Conservation (phyloP, 2,329 filamentous ascomycete species). For the Fonsecaea pedrosoi region DNA sequence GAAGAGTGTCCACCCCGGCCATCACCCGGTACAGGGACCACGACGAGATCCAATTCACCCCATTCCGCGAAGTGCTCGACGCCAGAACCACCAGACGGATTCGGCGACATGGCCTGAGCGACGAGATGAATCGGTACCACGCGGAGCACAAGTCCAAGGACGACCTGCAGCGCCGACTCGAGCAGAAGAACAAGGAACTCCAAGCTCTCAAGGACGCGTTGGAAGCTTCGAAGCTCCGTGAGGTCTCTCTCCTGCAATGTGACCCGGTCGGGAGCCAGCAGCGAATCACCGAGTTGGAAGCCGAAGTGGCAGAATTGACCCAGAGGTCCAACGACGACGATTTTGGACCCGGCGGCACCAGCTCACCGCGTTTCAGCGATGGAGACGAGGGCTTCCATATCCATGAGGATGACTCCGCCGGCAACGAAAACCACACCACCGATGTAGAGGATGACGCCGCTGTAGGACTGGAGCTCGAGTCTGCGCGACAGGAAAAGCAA, state of each 20-base stretch:
- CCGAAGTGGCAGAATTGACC: slow-evolving; percentile 40
- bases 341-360: neutral
- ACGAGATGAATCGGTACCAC: slow-evolving; percentile 54
- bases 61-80: slow-evolving; percentile 53
- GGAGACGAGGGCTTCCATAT: slow-evolving; percentile 38
- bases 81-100: slow-evolving; percentile 52
- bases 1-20: slow-evolving; percentile 37
- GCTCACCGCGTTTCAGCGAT: slow-evolving; percentile 19
- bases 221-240: slow-evolving; percentile 32
- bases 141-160: slow-evolving; percentile 47
- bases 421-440: slow-evolving; percentile 38
- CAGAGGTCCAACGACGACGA: slow-evolving; percentile 35
- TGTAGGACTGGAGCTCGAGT: slow-evolving; percentile 49
- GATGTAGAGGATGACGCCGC: slow-evolving; percentile 41
- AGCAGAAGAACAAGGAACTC: slow-evolving; percentile 44
- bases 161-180: slow-evolving; percentile 40
- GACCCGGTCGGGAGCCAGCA: slow-evolving; percentile 30
- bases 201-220: slow-evolving; percentile 41
- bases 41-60: slow-evolving; percentile 53
- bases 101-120: slow-evolving; percentile 53
- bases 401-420: slow-evolving; percentile 36
- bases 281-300: slow-evolving; percentile 40
- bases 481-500: slow-evolving; percentile 49
- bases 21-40: slow-evolving; percentile 42
- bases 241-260: slow-evolving; percentile 9